These are phyloP conservation scores for Rubus parviflorus DNA, from an alignment of 306 rosid genomes.

Conservation along the genomic window DNA sequence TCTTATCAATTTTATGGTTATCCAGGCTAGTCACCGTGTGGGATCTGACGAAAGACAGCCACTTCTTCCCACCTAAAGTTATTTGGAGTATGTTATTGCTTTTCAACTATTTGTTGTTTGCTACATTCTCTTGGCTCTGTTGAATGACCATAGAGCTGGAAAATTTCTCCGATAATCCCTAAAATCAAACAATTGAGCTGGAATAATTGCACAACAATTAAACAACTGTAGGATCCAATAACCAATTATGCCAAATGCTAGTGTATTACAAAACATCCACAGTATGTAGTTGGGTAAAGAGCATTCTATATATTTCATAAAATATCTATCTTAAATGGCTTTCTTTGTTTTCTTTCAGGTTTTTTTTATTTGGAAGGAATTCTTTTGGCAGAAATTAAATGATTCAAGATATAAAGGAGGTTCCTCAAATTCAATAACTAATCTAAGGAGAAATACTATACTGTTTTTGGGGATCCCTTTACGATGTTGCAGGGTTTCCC, in stretches of 20 bases:
- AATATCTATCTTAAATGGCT: not conserved
- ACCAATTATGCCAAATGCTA: not conserved
- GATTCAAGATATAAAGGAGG: constrained; percentile 33
- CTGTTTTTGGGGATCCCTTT: constrained; percentile 37
- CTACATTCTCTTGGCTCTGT: not conserved
- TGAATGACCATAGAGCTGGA: not conserved
- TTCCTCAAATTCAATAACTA: constrained; percentile 36
- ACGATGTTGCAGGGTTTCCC: constrained; percentile 31
- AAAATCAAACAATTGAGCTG: not conserved
- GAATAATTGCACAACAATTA: not conserved
- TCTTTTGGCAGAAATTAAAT: constrained; percentile 40
- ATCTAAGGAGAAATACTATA: constrained; percentile 26
- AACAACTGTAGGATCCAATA: not conserved
- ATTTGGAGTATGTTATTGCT: constrained; percentile 20
- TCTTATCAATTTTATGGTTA: constrained; percentile 19
- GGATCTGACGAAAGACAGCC: constrained; percentile 86
- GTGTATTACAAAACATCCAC: not conserved
- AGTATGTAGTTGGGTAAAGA: not conserved
- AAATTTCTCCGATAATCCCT: not conserved
- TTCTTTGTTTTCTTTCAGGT: constrained; percentile 41
- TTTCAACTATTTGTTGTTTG: not conserved
- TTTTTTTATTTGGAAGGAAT: constrained; percentile 25
- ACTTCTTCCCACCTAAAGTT: constrained; percentile 76
- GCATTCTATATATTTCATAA: too few species aligned
- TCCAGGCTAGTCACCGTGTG: constrained; percentile 73